Conservation (phyloP, 768 basidiomycete genomes). For the Suillus brevipes region DNA sequence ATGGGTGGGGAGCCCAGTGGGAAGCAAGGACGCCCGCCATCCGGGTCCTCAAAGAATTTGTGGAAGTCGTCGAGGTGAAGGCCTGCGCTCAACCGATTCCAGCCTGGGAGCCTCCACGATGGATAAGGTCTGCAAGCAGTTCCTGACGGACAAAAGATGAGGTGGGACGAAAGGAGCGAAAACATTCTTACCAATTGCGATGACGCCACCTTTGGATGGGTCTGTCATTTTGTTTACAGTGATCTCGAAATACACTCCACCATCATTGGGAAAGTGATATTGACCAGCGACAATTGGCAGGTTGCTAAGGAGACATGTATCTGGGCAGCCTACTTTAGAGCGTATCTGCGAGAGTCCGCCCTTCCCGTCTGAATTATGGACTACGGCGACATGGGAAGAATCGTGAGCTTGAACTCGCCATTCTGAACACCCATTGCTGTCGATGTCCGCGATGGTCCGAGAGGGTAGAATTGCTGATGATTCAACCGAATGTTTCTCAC, state of each 20-base stretch:
- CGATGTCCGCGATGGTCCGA: conserved; percentile 51
- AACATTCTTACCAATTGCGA: conserved; percentile 54
- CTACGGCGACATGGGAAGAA: conserved; percentile 46
- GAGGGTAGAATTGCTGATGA: conserved; percentile 52
- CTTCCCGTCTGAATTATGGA: conserved; percentile 34
- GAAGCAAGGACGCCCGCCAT: conserved; percentile 58
- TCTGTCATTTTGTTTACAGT: conserved; percentile 48
- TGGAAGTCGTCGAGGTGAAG: conserved; percentile 71
- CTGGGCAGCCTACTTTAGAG: conserved; percentile 44
- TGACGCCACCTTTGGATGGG: conserved; percentile 39
- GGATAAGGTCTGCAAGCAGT: conserved; percentile 68
- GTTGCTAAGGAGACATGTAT: conserved; percentile 57
- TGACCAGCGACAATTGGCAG: conserved; percentile 61
- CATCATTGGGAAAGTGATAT: conserved; percentile 54
- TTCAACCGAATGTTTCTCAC: conserved; percentile 39
- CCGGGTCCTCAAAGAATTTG: conserved; percentile 70
- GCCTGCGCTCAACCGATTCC: conserved; percentile 66
- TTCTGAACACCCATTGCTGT: conserved; percentile 43
- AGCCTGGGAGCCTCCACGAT: conserved; percentile 64
- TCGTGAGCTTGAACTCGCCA: conserved; percentile 53
- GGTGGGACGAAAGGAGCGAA: not conserved
- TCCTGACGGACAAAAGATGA: conserved; percentile 37
- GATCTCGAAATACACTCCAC: conserved; percentile 66
- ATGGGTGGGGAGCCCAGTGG: conserved; percentile 32
- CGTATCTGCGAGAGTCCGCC: conserved; percentile 41